phyloP scores from a whole-genome alignment of 768 basidiomycete genomes.

The Boletus subparvulus region DNA sequence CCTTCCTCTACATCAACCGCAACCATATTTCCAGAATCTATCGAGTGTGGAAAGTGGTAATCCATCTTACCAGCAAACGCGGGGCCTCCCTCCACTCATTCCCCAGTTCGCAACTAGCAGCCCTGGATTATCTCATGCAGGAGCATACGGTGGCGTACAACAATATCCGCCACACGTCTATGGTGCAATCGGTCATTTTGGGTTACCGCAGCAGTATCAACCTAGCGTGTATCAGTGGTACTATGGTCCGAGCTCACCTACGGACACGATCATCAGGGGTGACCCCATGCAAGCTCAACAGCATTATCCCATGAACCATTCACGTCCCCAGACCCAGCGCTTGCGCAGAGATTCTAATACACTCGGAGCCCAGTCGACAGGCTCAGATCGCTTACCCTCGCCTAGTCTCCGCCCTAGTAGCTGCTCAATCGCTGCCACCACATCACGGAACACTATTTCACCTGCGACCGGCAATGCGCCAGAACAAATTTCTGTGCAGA shows the following conservation, averaged over 20 bases:
- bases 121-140: slow-evolving; percentile 15
- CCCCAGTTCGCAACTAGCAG: slow-evolving; percentile 26
- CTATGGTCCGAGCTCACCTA: slow-evolving; percentile 34
- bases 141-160: slow-evolving; percentile 23
- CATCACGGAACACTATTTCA: background rate
- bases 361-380: slow-evolving; percentile 16
- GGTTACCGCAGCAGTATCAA: slow-evolving; percentile 39
- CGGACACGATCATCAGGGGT: slow-evolving; percentile 28
- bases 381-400: slow-evolving; percentile 8
- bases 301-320: slow-evolving; percentile 33
- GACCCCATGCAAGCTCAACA: slow-evolving; percentile 32
- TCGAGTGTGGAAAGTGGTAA: slow-evolving; percentile 34
- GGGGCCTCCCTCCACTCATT: slow-evolving; percentile 15
- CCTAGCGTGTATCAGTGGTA: slow-evolving; percentile 51
- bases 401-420: background rate
- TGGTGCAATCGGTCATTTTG: slow-evolving; percentile 34
- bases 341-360: slow-evolving; percentile 23
- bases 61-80: slow-evolving; percentile 23
- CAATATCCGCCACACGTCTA: slow-evolving; percentile 19
- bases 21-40: slow-evolving; percentile 42
- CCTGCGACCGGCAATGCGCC: background rate
- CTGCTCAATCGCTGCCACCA: background rate
- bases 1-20: slow-evolving; percentile 35
- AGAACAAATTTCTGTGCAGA: slow-evolving; percentile 3
- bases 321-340: slow-evolving; percentile 19